These are phyloP conservation scores for Fusarium sp. DNA, from an alignment of 2,329 filamentous ascomycete genomes.

Conservation along the genomic window DNA sequence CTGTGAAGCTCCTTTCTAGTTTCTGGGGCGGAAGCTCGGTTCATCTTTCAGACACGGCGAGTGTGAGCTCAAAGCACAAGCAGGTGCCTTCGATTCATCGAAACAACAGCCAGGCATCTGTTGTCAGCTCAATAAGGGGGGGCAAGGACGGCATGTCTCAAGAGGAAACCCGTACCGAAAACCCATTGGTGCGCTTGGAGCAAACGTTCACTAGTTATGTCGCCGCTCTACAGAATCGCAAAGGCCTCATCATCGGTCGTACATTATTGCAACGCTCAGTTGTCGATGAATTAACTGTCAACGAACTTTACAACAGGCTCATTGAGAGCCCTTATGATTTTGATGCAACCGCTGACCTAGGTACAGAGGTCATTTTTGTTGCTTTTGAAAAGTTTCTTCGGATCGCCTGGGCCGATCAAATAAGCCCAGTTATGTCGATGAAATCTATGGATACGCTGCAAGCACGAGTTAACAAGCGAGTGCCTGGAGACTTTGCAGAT, in stretches of 20 bases:
- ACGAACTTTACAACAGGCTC: slow-evolving; percentile 89
- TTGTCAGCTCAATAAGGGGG: slow-evolving; percentile 65
- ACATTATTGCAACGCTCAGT: slow-evolving; percentile 76
- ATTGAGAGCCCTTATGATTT: slow-evolving; percentile 85
- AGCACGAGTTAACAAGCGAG: slow-evolving; percentile 71
- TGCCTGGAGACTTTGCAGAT: slow-evolving; percentile 78
- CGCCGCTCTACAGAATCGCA: slow-evolving; percentile 83
- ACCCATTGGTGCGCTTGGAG: slow-evolving; percentile 79
- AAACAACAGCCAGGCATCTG: slow-evolving; percentile 64
- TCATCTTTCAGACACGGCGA: slow-evolving; percentile 51
- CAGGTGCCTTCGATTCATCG: slow-evolving; percentile 56
- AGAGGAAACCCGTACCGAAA: slow-evolving; percentile 69
- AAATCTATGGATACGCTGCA: slow-evolving; percentile 81
- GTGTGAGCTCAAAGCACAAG: slow-evolving; percentile 55
- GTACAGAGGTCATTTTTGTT: slow-evolving; percentile 87
- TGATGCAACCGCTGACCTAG: slow-evolving; percentile 78
- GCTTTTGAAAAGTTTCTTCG: slow-evolving; percentile 94
- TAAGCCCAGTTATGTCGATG: slow-evolving; percentile 84
- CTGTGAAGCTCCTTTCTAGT: slow-evolving; percentile 89
- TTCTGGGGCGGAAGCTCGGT: slow-evolving; percentile 75
- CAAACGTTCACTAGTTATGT: slow-evolving; percentile 88
- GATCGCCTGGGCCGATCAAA: slow-evolving; percentile 88
- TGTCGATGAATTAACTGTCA: slow-evolving; percentile 83
- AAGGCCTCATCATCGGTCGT: slow-evolving; percentile 86
- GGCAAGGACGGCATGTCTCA: slow-evolving; percentile 56